These are phyloP conservation scores for Mallotus nudiflorus DNA, from an alignment of 345 rosid species.

Conservation along the genomic window DNA sequence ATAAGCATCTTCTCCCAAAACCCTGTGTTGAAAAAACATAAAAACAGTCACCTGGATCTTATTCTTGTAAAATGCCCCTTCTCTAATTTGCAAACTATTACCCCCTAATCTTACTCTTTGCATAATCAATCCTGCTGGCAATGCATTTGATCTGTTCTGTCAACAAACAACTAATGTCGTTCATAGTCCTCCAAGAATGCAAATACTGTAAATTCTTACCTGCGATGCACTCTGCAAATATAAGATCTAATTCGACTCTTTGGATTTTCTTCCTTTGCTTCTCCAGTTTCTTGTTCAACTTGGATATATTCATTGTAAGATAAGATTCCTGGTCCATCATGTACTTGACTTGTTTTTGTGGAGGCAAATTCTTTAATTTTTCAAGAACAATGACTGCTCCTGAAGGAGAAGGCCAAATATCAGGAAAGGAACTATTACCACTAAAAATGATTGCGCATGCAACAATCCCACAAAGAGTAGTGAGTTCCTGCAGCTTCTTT, in stretches of 20 bases:
- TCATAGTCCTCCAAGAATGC: conserved; percentile 17
- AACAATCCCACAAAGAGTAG: conserved; percentile 45
- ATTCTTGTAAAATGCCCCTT: not conserved
- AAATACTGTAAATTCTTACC: conserved; percentile 6
- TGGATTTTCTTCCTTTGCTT: conserved; percentile 26
- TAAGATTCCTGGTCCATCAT: conserved; percentile 38
- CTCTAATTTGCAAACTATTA: not conserved
- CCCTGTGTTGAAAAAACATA: not conserved
- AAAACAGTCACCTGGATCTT: not conserved
- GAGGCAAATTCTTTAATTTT: conserved; percentile 28
- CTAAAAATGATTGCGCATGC: conserved; percentile 43
- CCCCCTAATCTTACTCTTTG: not conserved
- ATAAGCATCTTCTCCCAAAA: too few species aligned
- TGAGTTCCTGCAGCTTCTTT: conserved; percentile 46
- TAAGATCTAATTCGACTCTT: conserved; percentile 32
- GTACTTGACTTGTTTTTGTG: conserved; percentile 34
- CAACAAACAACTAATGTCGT: conserved; percentile 10
- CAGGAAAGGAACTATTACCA: conserved; percentile 20
- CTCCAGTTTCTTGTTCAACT: conserved; percentile 19
- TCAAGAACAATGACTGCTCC: conserved; percentile 24
- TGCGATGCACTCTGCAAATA: not conserved
- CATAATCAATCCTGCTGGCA: not conserved
- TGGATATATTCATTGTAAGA: conserved; percentile 15
- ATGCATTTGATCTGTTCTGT: conserved; percentile 21
- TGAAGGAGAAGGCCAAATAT: conserved; percentile 42